A percentile compares a stretch with the other conserved stretches of the same genome.
Evolutionary conservation across 2,329 filamentous ascomycete species (phyloP).

Genomic region (Aspergillus sp.): DNA sequence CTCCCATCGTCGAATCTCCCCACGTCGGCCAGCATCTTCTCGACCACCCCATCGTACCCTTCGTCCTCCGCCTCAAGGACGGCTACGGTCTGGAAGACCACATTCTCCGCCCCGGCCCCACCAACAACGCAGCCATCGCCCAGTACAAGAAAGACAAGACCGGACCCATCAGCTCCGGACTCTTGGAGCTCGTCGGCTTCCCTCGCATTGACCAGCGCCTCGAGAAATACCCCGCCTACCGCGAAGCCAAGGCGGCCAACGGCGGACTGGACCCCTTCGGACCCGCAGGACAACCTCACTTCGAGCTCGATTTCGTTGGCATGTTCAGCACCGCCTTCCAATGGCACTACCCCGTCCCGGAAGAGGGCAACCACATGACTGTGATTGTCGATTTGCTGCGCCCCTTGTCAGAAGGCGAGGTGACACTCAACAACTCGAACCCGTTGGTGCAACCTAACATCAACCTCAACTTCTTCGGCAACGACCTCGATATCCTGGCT

Average conservation of each 20-base stretch:
- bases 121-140: slow-evolving; percentile 35
- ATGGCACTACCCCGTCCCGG: slow-evolving; percentile 50
- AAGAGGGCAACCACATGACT: slow-evolving; percentile 55
- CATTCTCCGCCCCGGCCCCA: slow-evolving; percentile 40
- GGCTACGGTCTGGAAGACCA: slow-evolving; percentile 44
- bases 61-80: slow-evolving; percentile 48
- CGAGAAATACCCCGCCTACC: slow-evolving; percentile 51
- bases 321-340: slow-evolving; percentile 59
- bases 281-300: slow-evolving; percentile 60
- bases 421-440: slow-evolving; percentile 46
- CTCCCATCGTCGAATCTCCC: slow-evolving; percentile 34
- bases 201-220: slow-evolving; percentile 22
- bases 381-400: slow-evolving; percentile 58
- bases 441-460: slow-evolving; percentile 43
- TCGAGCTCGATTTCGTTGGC: slow-evolving; percentile 64
- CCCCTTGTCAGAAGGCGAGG: slow-evolving; percentile 47
- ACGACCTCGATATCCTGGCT: slow-evolving; percentile 58
- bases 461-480: slow-evolving; percentile 49
- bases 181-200: slow-evolving; percentile 59
- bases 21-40: slow-evolving; percentile 37
- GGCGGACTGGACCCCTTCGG: slow-evolving; percentile 55
- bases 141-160: slow-evolving; percentile 43
- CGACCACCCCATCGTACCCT: slow-evolving; percentile 46
- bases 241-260: slow-evolving; percentile 44
- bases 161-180: slow-evolving; percentile 46